Base-by-base conservation (phyloP, 176 grass and related monocot species). In the Oropetium thomaeum region DNA sequence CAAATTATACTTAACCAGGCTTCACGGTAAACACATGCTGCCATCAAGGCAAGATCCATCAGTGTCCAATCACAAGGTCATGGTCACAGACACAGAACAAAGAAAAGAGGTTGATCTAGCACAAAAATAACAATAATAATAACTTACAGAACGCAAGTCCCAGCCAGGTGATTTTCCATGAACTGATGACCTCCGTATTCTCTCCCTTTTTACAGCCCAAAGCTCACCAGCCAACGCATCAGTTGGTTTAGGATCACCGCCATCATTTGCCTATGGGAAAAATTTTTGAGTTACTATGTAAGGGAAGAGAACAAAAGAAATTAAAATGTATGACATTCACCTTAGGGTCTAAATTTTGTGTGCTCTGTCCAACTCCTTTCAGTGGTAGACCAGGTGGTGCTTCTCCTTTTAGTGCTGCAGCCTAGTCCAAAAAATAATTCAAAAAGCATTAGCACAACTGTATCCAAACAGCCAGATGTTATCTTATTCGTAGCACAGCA, bases 221-320 rank as follows among this genome's bases (percentile, higher is more conserved):
- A 99, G 87, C 53, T 99, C 96, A 61, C 96, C 96, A 81, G 96
- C 90, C 72, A 99, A 92, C 59, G 92, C 92, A 90, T 99, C 96
- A 47, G 87, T 90, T 23, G 96, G 91, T 89, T 95, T 95, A 80
- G 89, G 84, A 75, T 85, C 68, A 43, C 69, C 67, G 68, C 84
- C 80, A 82, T 90, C 84, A 73, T 28, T 78, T 58, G 64, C 74
- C 96, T 99, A 60, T 37, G 37, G 69, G 19, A 79, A 81, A 81
- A 70, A 19, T 27, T 25, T 27, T 25, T 26, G 63, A 79, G 43
- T 85, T 77, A 80, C n/a, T 68, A 45, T 55, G 44, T 60, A 44
- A n/a, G 1, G 17, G 13, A 82, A 34, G 31, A 62, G 19, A 37
- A 34, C 30, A 84, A 70, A 74, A 83, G 54, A 84, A 55, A 52